phyloP scores from a whole-genome alignment of 352 stramenopile species.

The Pythium aquatile region DNA sequence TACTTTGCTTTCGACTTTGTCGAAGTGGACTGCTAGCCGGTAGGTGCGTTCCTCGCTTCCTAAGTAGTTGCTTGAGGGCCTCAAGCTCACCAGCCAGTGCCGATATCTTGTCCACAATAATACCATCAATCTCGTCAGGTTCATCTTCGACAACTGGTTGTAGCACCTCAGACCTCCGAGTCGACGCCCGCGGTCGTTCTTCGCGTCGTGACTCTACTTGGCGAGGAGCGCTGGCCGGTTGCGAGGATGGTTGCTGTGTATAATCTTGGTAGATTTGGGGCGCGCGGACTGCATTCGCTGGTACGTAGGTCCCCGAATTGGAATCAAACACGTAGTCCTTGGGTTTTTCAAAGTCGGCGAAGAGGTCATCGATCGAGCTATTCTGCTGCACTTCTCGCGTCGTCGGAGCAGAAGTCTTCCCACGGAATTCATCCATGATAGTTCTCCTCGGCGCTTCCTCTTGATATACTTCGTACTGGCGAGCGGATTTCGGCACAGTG shows the following conservation, averaged over 20 bases:
- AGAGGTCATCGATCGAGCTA: slow-evolving; percentile 64
- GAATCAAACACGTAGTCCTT: slow-evolving; percentile 80
- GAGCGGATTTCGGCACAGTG: not conserved
- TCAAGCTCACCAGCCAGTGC: slow-evolving; percentile 64
- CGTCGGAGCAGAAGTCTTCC: slow-evolving; percentile 1
- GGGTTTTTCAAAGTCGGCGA: slow-evolving; percentile 70
- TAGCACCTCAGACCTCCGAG: not conserved
- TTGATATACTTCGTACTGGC: slow-evolving; percentile 13
- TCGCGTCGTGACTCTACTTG: slow-evolving; percentile 1
- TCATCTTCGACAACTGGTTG: slow-evolving; percentile 28
- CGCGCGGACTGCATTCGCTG: slow-evolving; percentile 13
- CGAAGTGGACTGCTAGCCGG: slow-evolving; percentile 3
- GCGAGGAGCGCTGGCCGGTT: not conserved
- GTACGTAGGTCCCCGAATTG: slow-evolving; percentile 53
- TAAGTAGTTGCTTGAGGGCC: slow-evolving; percentile 66
- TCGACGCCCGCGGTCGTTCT: slow-evolving; percentile 2
- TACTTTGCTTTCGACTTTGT: slow-evolving; percentile 57
- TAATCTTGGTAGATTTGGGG: not conserved
- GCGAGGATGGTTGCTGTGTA: not conserved
- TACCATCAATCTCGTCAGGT: slow-evolving; percentile 45
- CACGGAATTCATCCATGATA: slow-evolving; percentile 67
- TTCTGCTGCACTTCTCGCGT: slow-evolving; percentile 2
- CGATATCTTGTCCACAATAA: slow-evolving; percentile 83
- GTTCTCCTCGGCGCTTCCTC: slow-evolving; percentile 19
- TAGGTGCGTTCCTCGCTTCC: slow-evolving; percentile 27